A percentile compares a stretch with the other conserved stretches of the same genome.
These are phyloP conservation scores for Nakaseomyces bracarensis DNA, from an alignment of 1,139 yeast species.

Conservation along the genomic window DNA sequence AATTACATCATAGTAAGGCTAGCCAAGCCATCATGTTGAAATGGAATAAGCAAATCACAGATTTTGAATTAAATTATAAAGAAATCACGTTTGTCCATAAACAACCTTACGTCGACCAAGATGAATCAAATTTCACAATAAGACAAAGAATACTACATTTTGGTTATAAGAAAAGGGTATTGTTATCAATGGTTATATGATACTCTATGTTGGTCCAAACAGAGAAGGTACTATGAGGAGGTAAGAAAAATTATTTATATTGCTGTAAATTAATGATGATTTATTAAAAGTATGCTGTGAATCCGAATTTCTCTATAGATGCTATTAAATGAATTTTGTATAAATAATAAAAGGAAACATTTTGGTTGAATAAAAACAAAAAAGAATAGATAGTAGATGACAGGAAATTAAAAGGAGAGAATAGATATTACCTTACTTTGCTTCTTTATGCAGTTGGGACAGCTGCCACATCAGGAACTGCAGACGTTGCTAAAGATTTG, in stretches of 20 bases:
- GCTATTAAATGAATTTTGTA: no score
- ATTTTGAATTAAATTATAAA: conserved; percentile 14
- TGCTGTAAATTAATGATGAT: no score
- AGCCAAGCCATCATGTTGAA: neutral
- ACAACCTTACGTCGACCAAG: conserved; percentile 14
- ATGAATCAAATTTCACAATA: conserved; percentile 9
- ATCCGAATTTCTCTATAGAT: no score
- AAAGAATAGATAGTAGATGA: no score
- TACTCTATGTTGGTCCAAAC: no score
- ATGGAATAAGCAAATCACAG: conserved; percentile 16
- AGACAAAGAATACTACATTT: conserved; percentile 11
- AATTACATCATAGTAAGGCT: neutral
- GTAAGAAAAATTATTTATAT: no score
- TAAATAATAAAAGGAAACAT: no score
- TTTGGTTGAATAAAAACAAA: no score
- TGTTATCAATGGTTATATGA: neutral
- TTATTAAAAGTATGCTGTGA: no score
- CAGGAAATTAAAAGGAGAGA: no score
- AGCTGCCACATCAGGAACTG: neutral
- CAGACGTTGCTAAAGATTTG: conserved; percentile 19
- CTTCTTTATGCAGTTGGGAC: neutral
- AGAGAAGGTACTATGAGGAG: no score
- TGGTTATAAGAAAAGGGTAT: conserved; percentile 16
- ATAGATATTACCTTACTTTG: no score
- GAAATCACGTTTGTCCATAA: conserved; percentile 10